Evolutionary conservation across 495 filamentous ascomycete species (phyloP), one percentile per base, ranked within the genome.

Genomic region (Pyronema domesticum): DNA sequence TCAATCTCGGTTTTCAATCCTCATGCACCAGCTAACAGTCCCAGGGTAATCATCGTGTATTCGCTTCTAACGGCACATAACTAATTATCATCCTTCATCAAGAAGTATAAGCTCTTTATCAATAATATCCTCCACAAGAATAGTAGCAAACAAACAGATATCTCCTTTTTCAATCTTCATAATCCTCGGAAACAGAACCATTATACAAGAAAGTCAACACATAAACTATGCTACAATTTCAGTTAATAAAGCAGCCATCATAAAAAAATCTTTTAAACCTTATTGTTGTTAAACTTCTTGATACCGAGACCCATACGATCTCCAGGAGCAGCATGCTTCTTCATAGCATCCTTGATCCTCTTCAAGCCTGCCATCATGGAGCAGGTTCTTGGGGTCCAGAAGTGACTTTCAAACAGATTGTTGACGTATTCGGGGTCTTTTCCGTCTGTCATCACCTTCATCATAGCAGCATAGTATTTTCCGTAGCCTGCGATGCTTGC

Each of bases 401-500:
- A 54, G n/a, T 45, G 18, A 14, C n/a, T 37, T 15, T 54, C 52
- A 15, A 54, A 39, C 42, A 54, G 14, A 3, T 45, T 8, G 40
- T 54, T 54, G 52, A 45, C 23, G 23, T 54, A 54, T n/a, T 54
- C 52, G 11, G 52, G 39, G 8, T 39, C 42, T 37, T 54, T 54
- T 46, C 52, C 52, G 7, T 45, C 52, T n/a, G 52, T 54, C 52
- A 54, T 54, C 18, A 46, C 33, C 23, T 54, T 36, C 52, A 54
- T 9, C 30, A 54, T 14, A 18, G 52, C 37, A 45, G 52, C 37
- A 23, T 54, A 39, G 42, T 54, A 54, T 34, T 46, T 54, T 14
- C 52, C 52, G 39, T 54, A 54, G 8, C 52, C 52, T 7, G 42
- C 42, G 30, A 54, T 39, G 19, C 40, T 36, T 8, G 52, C 39